Evolutionary conservation across 305 asterid genomes (phyloP).

Genomic region (Ruellia speciosa): DNA sequence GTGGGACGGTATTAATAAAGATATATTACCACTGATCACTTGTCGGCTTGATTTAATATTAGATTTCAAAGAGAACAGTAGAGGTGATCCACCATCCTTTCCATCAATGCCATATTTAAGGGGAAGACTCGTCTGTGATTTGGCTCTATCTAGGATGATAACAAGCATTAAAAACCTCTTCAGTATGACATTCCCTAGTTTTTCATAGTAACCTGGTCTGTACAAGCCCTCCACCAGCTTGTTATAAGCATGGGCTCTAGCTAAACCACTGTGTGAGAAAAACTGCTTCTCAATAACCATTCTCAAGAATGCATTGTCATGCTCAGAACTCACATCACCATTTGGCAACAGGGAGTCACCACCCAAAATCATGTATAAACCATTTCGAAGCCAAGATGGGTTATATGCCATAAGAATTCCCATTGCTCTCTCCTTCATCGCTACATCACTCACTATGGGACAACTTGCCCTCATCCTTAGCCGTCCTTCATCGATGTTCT

Average conservation of each 20-base stretch:
- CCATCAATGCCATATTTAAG: conserved; percentile 94
- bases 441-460: conserved; percentile 90
- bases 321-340: conserved; percentile 60
- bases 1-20: not conserved
- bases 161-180: conserved; percentile 87
- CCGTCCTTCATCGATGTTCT: conserved; percentile 90
- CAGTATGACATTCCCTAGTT: conserved; percentile 77
- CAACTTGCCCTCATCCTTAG: conserved; percentile 81
- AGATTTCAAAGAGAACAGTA: conserved; percentile 57
- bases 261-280: conserved; percentile 68
- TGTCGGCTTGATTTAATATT: conserved; percentile 79
- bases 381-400: conserved; percentile 84
- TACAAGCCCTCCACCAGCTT: conserved; percentile 92
- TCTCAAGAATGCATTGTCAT: conserved; percentile 74
- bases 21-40: conserved; percentile 53
- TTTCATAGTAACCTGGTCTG: conserved; percentile 94
- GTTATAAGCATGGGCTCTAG: conserved; percentile 78
- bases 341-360: conserved; percentile 76
- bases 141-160: conserved; percentile 72
- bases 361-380: conserved; percentile 72
- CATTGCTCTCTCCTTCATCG: conserved; percentile 81
- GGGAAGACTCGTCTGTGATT: conserved; percentile 74
- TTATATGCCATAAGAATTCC: conserved; percentile 70
- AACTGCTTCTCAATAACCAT: conserved; percentile 78
- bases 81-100: conserved; percentile 92